Conservation (phyloP, 202 grass and related monocot species). For the Panicum virgatum region DNA sequence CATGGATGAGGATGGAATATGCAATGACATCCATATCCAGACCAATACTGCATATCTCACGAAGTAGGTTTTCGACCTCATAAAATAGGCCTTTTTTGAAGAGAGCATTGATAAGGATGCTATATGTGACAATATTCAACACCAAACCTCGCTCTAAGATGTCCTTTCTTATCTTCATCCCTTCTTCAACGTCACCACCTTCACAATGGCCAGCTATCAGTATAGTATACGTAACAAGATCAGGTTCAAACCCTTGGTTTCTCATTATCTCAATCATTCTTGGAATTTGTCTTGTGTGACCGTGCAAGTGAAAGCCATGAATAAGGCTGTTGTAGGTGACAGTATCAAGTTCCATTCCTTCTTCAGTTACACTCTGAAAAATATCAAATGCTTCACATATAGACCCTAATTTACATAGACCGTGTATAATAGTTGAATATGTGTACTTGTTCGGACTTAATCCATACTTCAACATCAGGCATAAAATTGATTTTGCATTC, state of each 20-base stretch:
- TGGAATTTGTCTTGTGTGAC: conserved; percentile 58
- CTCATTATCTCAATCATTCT: conserved; percentile 74
- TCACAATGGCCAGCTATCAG: conserved; percentile 71
- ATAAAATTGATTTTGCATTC: conserved; percentile 69
- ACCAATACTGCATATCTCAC: conserved; percentile 69
- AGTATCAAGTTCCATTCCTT: conserved; percentile 57
- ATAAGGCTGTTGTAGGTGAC: conserved; percentile 86
- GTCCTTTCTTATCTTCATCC: conserved; percentile 72
- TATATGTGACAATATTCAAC: conserved; percentile 95
- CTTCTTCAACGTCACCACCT: conserved; percentile 76
- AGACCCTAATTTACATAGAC: conserved; percentile 68
- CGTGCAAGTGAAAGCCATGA: conserved; percentile 66
- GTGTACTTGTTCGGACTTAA: conserved; percentile 62
- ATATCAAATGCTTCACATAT: conserved; percentile 66
- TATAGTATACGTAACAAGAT: conserved; percentile 85
- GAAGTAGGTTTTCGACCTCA: conserved; percentile 77
- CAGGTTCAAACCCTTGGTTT: conserved; percentile 62
- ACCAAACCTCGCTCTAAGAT: conserved; percentile 62
- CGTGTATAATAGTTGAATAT: conserved; percentile 79
- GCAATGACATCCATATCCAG: conserved; percentile 84
- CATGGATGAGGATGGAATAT: conserved; percentile 90
- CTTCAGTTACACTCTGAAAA: conserved; percentile 44
- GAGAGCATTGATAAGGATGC: conserved; percentile 74
- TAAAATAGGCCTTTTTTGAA: conserved; percentile 64
- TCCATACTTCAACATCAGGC: conserved; percentile 85